These are phyloP conservation scores for Pleurotus djamor DNA, from an alignment of 768 basidiomycete species.

Conservation along the genomic window DNA sequence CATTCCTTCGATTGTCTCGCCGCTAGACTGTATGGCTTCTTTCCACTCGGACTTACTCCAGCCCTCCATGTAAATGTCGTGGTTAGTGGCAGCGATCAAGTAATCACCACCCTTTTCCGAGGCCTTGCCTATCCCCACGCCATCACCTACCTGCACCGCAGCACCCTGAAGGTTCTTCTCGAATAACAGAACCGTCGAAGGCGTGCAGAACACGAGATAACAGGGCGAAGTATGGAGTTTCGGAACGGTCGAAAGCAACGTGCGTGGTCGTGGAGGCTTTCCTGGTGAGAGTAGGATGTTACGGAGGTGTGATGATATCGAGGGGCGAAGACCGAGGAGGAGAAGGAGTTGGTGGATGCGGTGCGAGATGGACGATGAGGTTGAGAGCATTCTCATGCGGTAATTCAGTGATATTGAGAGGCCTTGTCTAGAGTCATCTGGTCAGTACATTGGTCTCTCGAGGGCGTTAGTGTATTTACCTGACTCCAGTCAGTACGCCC, in stretches of 20 bases:
- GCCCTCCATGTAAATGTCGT: slow-evolving; percentile 26
- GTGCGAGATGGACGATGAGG: slow-evolving; percentile 20
- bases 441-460: not conserved
- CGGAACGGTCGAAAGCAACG: slow-evolving; percentile 16
- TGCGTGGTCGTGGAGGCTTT: slow-evolving; percentile 19
- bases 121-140: not conserved
- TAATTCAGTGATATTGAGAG: slow-evolving; percentile 37
- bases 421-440: slow-evolving; percentile 18
- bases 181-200: slow-evolving; percentile 23
- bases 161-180: slow-evolving; percentile 30
- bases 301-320: slow-evolving; percentile 29
- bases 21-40: slow-evolving; percentile 11
- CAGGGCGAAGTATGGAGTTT: slow-evolving; percentile 22
- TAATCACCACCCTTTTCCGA: slow-evolving; percentile 13
- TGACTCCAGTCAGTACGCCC: slow-evolving; percentile 34
- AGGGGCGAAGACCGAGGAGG: slow-evolving; percentile 27
- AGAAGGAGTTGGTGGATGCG: slow-evolving; percentile 26
- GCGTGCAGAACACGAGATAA: slow-evolving; percentile 35
- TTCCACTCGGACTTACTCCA: slow-evolving; percentile 18
- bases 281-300: slow-evolving; percentile 25
- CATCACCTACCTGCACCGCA: slow-evolving; percentile 13
- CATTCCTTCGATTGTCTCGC: slow-evolving; percentile 9
- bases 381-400: slow-evolving; percentile 21
- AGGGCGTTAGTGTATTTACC: slow-evolving; percentile 13
- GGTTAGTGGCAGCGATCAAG: slow-evolving; percentile 31